These are phyloP conservation scores for Ophiostoma triangulosporum DNA, from an alignment of 2,329 filamentous ascomycete species.

Conservation along the genomic window DNA sequence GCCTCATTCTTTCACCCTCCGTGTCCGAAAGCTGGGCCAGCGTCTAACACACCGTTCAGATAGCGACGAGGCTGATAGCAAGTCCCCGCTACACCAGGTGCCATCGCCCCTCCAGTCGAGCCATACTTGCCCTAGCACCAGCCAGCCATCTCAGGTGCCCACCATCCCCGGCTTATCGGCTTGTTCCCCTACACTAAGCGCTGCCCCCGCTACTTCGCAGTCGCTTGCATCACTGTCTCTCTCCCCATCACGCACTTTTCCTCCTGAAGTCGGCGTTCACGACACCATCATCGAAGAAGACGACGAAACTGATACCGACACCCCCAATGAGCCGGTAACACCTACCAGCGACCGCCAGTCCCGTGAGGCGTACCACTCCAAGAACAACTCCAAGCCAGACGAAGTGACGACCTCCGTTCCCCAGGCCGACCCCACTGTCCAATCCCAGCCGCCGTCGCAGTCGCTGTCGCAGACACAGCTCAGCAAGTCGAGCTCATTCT, in stretches of 20 bases:
- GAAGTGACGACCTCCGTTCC: background rate
- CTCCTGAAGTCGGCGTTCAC: slow-evolving; percentile 28
- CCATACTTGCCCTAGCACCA: background rate
- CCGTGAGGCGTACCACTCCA: slow-evolving; percentile 24
- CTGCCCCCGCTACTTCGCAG: background rate
- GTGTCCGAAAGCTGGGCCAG: background rate
- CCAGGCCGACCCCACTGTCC: background rate
- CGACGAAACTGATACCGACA: slow-evolving; percentile 48
- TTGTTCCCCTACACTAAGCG: slow-evolving; percentile 2
- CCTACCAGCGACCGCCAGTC: slow-evolving; percentile 45
- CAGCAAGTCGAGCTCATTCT: background rate
- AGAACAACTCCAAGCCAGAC: background rate
- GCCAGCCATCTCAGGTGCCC: background rate
- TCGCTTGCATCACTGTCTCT: slow-evolving; percentile 18
- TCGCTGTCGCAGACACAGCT: background rate
- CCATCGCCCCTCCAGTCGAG: background rate
- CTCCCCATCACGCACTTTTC: slow-evolving; percentile 33
- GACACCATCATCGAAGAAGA: slow-evolving; percentile 42
- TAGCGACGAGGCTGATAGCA: slow-evolving; percentile 11
- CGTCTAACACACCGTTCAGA: slow-evolving; percentile 6
- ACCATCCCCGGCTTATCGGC: background rate
- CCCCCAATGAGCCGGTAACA: slow-evolving; percentile 45
- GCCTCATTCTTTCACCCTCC: background rate
- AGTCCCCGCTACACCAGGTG: slow-evolving; percentile 7
- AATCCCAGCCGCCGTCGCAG: background rate